These are phyloP conservation scores for Pythium brachiatum DNA, from an alignment of 352 stramenopile species.

Conservation along the genomic window DNA sequence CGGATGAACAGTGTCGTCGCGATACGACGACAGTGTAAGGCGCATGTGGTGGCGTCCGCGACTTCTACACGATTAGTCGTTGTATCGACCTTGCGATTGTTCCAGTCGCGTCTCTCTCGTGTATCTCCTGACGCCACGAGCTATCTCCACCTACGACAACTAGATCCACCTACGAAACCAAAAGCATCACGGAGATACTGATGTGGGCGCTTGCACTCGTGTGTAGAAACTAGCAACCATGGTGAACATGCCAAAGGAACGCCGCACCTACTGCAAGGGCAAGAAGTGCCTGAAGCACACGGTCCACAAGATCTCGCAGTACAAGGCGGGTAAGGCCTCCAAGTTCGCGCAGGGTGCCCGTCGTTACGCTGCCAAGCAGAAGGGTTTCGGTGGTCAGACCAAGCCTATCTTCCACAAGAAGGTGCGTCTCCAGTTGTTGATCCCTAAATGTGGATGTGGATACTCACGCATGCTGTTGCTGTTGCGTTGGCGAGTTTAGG, in stretches of 20 bases:
- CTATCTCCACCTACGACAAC: neutral
- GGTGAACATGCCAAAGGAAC: constrained; percentile 99
- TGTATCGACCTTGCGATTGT: too few species aligned
- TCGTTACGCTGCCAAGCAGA: constrained; percentile 99
- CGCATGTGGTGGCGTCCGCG: too few species aligned
- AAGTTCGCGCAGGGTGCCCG: constrained; percentile 98
- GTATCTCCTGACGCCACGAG: neutral
- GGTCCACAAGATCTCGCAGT: constrained; percentile 99
- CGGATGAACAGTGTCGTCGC: too few species aligned
- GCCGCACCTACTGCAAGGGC: constrained; percentile 98
- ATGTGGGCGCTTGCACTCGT: constrained; percentile 1
- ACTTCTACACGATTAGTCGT: too few species aligned
- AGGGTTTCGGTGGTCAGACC: constrained; percentile 99
- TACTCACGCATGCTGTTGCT: neutral
- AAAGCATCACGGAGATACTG: neutral
- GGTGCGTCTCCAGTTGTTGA: constrained; percentile 24
- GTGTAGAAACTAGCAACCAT: constrained; percentile 89
- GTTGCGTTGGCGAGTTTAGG: constrained; percentile 32
- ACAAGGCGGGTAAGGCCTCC: constrained; percentile 99
- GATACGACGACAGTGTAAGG: too few species aligned
- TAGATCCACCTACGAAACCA: neutral
- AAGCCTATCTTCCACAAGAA: constrained; percentile 99
- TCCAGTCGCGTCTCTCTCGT: neutral
- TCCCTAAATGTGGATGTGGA: neutral
- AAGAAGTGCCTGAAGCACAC: constrained; percentile 99